Conservation (phyloP, 495 filamentous ascomycete species). For the Aspergillus asperescens region DNA sequence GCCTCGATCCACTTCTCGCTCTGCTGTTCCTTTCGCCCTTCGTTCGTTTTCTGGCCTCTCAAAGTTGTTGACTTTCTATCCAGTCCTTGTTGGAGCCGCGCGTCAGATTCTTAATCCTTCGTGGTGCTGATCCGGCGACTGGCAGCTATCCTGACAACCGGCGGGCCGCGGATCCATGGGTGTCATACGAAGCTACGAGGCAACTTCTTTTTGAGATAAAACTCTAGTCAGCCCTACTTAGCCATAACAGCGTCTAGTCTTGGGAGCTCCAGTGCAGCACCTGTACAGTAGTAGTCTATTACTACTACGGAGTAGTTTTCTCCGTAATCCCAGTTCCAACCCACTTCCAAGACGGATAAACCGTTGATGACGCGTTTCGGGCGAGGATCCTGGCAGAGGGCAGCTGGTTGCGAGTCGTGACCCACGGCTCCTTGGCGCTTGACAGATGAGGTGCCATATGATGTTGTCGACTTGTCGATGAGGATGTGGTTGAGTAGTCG, state of each 20-base stretch:
- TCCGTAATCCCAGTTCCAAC: background rate
- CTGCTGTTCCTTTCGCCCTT: background rate
- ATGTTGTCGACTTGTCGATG: background rate
- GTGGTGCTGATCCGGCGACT: background rate
- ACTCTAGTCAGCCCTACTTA: too few species aligned
- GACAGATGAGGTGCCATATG: background rate
- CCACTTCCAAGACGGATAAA: background rate
- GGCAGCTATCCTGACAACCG: too few species aligned
- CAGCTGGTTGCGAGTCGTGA: background rate
- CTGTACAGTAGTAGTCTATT: too few species aligned
- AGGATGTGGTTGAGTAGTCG: too few species aligned
- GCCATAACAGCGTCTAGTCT: too few species aligned
- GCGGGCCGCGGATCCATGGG: too few species aligned
- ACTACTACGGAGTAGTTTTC: too few species aligned
- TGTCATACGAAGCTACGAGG: too few species aligned
- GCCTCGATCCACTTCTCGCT: background rate
- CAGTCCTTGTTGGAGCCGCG: constrained; percentile 2
- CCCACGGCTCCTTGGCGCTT: constrained; percentile 2
- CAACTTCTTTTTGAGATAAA: too few species aligned
- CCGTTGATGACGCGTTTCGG: constrained; percentile 3
- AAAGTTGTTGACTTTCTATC: background rate
- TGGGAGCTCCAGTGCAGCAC: too few species aligned
- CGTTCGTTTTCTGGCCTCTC: background rate
- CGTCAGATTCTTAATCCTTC: constrained; percentile 5
- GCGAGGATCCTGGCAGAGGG: background rate